phyloP scores from a whole-genome alignment of 257 asterid genomes.

The Scutellaria baicalensis region DNA sequence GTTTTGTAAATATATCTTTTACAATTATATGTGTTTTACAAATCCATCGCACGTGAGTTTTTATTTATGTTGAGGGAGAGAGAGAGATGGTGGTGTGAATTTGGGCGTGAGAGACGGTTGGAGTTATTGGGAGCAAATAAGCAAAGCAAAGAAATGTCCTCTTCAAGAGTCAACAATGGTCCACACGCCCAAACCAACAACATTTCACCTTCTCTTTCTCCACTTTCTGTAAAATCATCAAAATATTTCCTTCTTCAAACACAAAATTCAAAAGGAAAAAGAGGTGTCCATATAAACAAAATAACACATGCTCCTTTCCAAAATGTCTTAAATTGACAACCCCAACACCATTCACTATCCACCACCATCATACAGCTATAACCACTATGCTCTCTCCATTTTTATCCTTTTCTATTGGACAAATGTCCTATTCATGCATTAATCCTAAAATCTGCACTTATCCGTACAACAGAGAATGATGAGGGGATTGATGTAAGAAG shows the following conservation, averaged over 20 bases:
- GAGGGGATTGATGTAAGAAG: too few species aligned
- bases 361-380: background rate
- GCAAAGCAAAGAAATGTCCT: background rate
- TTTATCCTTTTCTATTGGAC: background rate
- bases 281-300: slow-evolving; percentile 1
- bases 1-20: too few species aligned
- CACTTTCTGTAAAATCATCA: too few species aligned
- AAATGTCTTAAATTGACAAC: slow-evolving; percentile 19
- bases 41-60: too few species aligned
- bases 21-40: too few species aligned
- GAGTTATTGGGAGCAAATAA: background rate
- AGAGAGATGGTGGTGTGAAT: background rate
- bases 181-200: slow-evolving; percentile 30
- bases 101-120: slow-evolving; percentile 21
- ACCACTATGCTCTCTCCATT: background rate
- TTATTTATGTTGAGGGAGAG: background rate
- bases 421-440: background rate
- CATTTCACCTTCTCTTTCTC: slow-evolving; percentile 13
- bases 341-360: background rate
- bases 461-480: too few species aligned
- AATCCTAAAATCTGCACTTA: too few species aligned
- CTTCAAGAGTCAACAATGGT: slow-evolving; percentile 26
- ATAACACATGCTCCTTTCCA: slow-evolving; percentile 15
- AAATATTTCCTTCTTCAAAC: too few species aligned
- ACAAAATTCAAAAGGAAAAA: too few species aligned